These are phyloP conservation scores for Anethum foeniculum DNA, from an alignment of 140 eudicot genomes.

Conservation along the genomic window DNA sequence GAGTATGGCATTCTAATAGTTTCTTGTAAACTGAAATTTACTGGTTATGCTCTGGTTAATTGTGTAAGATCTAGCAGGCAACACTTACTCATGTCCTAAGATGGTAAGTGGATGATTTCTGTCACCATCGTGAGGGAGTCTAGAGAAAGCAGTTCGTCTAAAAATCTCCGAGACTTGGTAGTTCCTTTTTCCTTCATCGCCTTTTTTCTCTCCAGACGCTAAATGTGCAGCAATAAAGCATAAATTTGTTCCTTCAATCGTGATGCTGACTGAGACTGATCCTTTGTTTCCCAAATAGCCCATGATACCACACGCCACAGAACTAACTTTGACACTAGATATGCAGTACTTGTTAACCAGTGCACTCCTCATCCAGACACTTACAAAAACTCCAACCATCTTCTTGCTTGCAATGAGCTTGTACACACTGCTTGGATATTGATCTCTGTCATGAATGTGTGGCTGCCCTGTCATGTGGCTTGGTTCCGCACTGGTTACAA, in stretches of 20 bases:
- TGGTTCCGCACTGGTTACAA: constrained; percentile 3
- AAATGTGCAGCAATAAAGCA: constrained; percentile 84
- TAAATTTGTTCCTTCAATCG: constrained; percentile 68
- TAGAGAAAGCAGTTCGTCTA: constrained; percentile 55
- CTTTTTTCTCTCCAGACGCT: constrained; percentile 92
- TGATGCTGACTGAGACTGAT: constrained; percentile 75
- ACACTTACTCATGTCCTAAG: constrained; percentile 90
- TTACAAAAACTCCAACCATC: constrained; percentile 89
- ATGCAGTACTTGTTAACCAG: constrained; percentile 47
- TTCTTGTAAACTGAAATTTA: background rate
- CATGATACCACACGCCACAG: constrained; percentile 86
- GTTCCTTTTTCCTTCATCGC: constrained; percentile 81
- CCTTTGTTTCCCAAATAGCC: constrained; percentile 94
- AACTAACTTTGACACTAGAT: constrained; percentile 64
- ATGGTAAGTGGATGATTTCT: constrained; percentile 63
- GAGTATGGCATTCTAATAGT: background rate
- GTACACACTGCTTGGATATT: constrained; percentile 35
- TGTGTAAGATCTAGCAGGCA: background rate
- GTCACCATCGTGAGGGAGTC: constrained; percentile 40
- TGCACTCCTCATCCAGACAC: constrained; percentile 71
- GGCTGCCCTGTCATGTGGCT: constrained; percentile 15
- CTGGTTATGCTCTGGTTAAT: background rate
- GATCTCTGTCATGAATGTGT: constrained; percentile 22
- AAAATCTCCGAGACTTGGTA: constrained; percentile 74
- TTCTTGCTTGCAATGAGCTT: constrained; percentile 81